Conservation (phyloP, 108 stramenopile species). For the Nitzschia inconspicua region DNA sequence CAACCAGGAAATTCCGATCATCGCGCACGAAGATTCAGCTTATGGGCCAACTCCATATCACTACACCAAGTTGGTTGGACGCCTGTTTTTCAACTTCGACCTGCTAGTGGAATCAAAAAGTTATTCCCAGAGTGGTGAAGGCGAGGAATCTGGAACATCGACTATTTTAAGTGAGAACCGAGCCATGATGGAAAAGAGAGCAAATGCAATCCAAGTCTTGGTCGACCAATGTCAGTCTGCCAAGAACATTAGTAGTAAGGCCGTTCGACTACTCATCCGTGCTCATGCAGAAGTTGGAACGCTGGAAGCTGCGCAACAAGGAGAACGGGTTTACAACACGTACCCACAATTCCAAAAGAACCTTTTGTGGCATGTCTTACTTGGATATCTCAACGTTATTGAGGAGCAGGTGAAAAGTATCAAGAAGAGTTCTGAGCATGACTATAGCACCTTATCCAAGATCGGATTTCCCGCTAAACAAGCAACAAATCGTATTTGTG, state of each 20-base stretch:
- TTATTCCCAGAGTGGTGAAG: conserved; percentile 3
- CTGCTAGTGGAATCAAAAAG: conserved; percentile 1
- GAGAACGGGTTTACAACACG: conserved; percentile 14
- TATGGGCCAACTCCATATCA: conserved; percentile 21
- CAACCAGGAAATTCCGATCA: background rate
- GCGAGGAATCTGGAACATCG: background rate
- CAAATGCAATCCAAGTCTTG: conserved; percentile 6
- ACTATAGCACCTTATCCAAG: background rate
- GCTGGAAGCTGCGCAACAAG: conserved; percentile 3
- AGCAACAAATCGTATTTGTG: conserved; percentile 14
- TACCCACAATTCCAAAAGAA: conserved; percentile 9
- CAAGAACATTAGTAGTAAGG: no score
- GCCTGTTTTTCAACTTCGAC: conserved; percentile 19
- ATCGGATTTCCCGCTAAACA: conserved; percentile 2
- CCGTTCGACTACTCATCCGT: conserved; percentile 13
- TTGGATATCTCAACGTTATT: conserved; percentile 18
- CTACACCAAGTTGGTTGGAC: conserved; percentile 18
- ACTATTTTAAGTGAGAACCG: background rate
- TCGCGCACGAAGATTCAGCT: conserved; percentile 17
- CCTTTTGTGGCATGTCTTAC: conserved; percentile 11
- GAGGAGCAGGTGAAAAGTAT: background rate
- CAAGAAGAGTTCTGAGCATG: background rate
- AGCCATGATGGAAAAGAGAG: background rate
- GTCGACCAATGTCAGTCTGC: no score
- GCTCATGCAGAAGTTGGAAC: conserved; percentile 15